Percentiles rank a stretch among this genome's conserved stretches.
Evolutionary conservation across 2,329 filamentous ascomycete species (phyloP).

Genomic region (Nemania serpens): DNA sequence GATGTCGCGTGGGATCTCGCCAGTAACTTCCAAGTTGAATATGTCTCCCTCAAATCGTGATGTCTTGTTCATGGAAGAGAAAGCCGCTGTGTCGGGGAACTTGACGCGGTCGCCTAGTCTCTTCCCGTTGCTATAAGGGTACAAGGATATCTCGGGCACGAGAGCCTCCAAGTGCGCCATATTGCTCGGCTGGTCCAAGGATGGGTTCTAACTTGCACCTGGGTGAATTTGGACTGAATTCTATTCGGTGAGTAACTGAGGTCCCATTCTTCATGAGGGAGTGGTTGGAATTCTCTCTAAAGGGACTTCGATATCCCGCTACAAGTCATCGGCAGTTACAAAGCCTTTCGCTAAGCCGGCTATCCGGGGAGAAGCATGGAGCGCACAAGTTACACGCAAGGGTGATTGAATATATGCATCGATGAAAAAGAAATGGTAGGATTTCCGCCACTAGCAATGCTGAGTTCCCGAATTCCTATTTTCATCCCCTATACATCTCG

Average conservation of each 20-base stretch:
- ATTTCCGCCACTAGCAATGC: conserved; percentile 1
- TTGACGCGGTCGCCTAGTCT: conserved; percentile 36
- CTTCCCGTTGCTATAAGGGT: conserved; percentile 40
- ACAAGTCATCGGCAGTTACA: conserved; percentile 25
- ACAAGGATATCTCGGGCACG: conserved; percentile 40
- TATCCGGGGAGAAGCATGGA: not conserved
- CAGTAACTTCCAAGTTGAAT: conserved; percentile 47
- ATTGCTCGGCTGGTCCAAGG: not conserved
- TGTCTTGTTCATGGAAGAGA: conserved; percentile 46
- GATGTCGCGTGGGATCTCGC: conserved; percentile 50
- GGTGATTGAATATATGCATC: not conserved
- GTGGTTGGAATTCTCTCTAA: not conserved
- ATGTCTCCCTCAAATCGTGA: conserved; percentile 48
- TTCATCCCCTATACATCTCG: not conserved
- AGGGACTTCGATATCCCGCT: conserved; percentile 3
- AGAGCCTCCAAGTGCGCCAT: conserved; percentile 47
- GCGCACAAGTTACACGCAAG: not conserved
- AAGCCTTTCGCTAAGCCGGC: not conserved
- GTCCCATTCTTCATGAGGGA: not conserved
- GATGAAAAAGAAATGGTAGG: not conserved
- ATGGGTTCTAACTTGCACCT: not conserved
- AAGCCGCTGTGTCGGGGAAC: conserved; percentile 43
- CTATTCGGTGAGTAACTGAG: not conserved
- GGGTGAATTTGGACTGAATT: not conserved
- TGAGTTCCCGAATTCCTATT: conserved; percentile 11